A percentile compares a stretch with the other conserved stretches of the same genome.
phyloP scores from a whole-genome alignment of 2,329 filamentous ascomycete genomes.

The Aureobasidium uvarum region DNA sequence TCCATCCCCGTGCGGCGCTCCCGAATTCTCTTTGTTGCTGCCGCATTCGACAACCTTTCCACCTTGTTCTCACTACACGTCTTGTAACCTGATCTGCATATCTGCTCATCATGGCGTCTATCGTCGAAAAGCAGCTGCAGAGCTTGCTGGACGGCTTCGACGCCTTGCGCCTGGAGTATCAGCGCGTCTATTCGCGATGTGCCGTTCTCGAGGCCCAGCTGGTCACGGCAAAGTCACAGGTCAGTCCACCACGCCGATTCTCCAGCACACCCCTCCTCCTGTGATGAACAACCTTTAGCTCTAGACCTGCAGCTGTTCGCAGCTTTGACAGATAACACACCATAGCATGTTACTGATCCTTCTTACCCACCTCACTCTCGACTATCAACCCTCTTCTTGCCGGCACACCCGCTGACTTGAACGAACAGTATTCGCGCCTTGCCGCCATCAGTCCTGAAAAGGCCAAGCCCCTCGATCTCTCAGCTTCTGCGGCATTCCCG shows the following conservation, averaged over 20 bases:
- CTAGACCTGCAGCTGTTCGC: conserved; percentile 52
- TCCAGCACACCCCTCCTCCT: conserved; percentile 14
- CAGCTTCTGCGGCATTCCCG: conserved; percentile 8
- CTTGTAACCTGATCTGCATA: neutral
- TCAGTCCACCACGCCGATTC: conserved; percentile 35
- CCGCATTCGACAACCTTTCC: neutral
- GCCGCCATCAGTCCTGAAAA: conserved; percentile 11
- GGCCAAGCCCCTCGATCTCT: conserved; percentile 23
- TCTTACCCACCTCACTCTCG: neutral
- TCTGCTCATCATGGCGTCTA: conserved; percentile 13
- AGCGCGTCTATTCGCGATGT: conserved; percentile 46
- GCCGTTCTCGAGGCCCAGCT: conserved; percentile 49
- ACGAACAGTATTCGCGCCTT: conserved; percentile 24
- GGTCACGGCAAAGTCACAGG: conserved; percentile 51
- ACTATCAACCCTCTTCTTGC: neutral
- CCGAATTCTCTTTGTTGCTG: conserved; percentile 24
- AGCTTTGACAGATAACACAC: conserved; percentile 44
- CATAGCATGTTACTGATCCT: conserved; percentile 47
- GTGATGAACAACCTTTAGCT: conserved; percentile 52
- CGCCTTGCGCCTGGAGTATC: conserved; percentile 49
- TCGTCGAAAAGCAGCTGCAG: conserved; percentile 37
- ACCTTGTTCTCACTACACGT: conserved; percentile 5
- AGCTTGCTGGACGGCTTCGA: conserved; percentile 48
- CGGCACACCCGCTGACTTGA: conserved; percentile 16
- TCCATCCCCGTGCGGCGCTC: neutral